Evolutionary conservation across 2,329 filamentous ascomycete species (phyloP), one percentile per base, ranked within the genome.

Genomic region (Penicillium italicum): DNA sequence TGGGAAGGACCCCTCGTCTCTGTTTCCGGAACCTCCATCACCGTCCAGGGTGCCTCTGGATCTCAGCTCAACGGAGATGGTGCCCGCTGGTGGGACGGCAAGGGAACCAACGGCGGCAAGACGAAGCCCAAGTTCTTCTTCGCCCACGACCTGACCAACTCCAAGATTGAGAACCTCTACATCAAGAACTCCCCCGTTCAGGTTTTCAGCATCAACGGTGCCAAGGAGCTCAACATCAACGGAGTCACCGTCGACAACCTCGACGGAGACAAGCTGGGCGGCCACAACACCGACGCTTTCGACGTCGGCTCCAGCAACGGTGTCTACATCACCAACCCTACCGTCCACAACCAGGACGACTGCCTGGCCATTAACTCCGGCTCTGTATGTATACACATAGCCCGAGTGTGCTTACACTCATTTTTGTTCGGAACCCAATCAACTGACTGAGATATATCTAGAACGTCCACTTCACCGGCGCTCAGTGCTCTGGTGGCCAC

Each of bases 101-200:
- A 84, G 71, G 85, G 85, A 43, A 72, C 71, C 65, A 85, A 85
- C 66, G 82, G 84, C 33, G 84, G 84, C 69, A 81, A 80, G 73
- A 82, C 69, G 18, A 87, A 88, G 79, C 85, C 85, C 62, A 83
- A 86, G 75, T 84, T 86, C 75, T 85, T 86, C 77, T 78, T 72
- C 61, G 79, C 79, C 18, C 72, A 73, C 55, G 48, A 52, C 7
- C 58, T 74, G 49, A 65, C 61, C 20, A 60, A 67, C 50, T 73
- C 71, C 58, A 18, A 63, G 67, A 42, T 55, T 74, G 10, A 62
- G n/a, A 18, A 37, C 34, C 18, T 37, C 34, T 37, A 66, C 20
- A 64, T 75, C 60, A 64, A 70, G 66, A 73, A 74, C 62, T 72
- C 71, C 24, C 72, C 70, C 7, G 67, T 73, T 8, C 72, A 74